phyloP scores from a whole-genome alignment of 768 basidiomycete genomes.

The Cantharellus cinnabarinus region DNA sequence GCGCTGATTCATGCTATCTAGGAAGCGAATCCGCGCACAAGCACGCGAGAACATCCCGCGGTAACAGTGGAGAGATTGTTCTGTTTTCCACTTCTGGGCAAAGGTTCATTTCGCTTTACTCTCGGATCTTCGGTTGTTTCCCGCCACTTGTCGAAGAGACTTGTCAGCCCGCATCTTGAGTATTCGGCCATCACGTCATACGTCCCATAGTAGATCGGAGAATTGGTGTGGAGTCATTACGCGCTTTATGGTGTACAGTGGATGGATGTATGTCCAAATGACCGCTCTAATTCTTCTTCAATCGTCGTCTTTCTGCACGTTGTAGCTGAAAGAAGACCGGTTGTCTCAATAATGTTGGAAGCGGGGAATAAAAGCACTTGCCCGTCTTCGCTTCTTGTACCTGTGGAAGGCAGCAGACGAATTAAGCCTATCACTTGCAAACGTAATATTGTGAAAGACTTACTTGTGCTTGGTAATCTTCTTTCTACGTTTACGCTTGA shows the following conservation, averaged over 20 bases:
- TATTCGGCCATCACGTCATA: not conserved
- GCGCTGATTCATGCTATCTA: slow-evolving; percentile 14
- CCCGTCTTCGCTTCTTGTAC: slow-evolving; percentile 79
- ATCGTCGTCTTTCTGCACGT: slow-evolving; percentile 12
- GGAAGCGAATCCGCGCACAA: slow-evolving; percentile 63
- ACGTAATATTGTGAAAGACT: slow-evolving; percentile 15
- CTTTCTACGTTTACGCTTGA: slow-evolving; percentile 66
- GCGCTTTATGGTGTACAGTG: too few species aligned
- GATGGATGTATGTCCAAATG: too few species aligned
- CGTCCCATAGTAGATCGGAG: not conserved
- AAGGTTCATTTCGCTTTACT: not conserved
- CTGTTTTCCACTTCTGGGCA: not conserved
- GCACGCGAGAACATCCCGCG: slow-evolving; percentile 82
- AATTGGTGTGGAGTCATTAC: not conserved
- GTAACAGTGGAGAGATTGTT: slow-evolving; percentile 19
- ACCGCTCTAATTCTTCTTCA: slow-evolving; percentile 11
- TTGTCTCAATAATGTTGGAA: not conserved
- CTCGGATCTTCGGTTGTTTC: not conserved
- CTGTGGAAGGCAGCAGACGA: slow-evolving; percentile 19
- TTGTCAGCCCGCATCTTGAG: not conserved
- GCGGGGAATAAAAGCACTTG: slow-evolving; percentile 18
- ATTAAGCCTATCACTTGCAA: not conserved
- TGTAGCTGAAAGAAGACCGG: slow-evolving; percentile 10
- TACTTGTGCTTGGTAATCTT: slow-evolving; percentile 98
- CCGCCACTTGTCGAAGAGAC: too few species aligned